Evolutionary conservation across 108 stramenopile genomes (phyloP), one percentile per base, ranked within the genome.

Genomic region (Nannochloropsis gaditana): DNA sequence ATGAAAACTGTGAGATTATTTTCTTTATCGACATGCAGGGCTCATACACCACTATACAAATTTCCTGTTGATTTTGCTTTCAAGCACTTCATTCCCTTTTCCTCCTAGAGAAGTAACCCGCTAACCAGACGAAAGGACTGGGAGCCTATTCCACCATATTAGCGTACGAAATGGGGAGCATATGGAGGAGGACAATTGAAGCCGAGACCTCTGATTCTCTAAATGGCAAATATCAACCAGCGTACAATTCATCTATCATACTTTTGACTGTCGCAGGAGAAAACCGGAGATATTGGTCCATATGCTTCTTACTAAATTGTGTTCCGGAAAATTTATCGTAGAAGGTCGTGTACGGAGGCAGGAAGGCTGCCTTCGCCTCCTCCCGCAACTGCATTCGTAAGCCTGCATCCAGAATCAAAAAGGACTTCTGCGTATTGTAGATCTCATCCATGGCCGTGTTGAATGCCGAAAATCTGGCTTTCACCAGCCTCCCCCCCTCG

Each of bases 271-370:
- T 83, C 5, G 80, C 87, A 15, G 87, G 87, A 6, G 87, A 43
- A 80, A 80, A 87, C 82, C 84, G 84, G 8, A 87, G 80, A 43
- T 87, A 87, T 59, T 87, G 84, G 44, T 82, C 84, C 81, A 84
- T 83, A 80, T 87, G 87, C 84, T 87, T 87, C 87, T 87, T 87
- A 83, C 87, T 87, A 45, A 87, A 87, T 80, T 84, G 87, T 17
- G 82, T 83, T 41, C 47, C 87, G 82, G 59, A 41, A 42, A 81
- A 87, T 81, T 81, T 87, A n/a, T 43, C 44, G 81, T 84, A 87
- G 44, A 87, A 47, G 42, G 45, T 21, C 84, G 83, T 84, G 80
- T 3, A 73, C 9, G 31, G 10, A 45, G 83, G 80, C n/a, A 87
- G 59, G n/a, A 45, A 83, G 41, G 44, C 84, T 44, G 45, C 11